Evolutionary conservation across 768 basidiomycete genomes (phyloP).

Genomic region (Leccinellum luteum): DNA sequence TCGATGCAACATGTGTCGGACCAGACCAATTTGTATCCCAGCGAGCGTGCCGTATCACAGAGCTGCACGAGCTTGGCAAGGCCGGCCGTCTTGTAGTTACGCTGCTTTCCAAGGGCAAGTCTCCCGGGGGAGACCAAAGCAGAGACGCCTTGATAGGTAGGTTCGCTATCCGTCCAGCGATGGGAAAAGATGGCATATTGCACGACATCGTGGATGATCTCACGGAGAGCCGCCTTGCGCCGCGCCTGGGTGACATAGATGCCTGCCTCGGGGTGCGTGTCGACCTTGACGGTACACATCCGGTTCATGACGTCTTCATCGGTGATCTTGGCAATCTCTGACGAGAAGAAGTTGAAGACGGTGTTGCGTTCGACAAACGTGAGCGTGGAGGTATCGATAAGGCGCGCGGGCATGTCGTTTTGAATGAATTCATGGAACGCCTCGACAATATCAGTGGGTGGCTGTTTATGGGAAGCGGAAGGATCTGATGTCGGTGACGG

Average conservation of each 20-base stretch:
- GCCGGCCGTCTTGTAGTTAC: slow-evolving; percentile 1
- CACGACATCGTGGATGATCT: slow-evolving; percentile 18
- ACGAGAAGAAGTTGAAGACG: slow-evolving; percentile 17
- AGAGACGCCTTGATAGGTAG: slow-evolving; percentile 20
- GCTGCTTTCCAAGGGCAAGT: background rate
- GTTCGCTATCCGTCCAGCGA: slow-evolving; percentile 22
- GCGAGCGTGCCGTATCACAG: slow-evolving; percentile 18
- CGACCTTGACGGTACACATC: background rate
- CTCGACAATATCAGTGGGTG: background rate
- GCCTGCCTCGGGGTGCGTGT: slow-evolving; percentile 10
- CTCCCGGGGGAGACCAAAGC: background rate
- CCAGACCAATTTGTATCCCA: slow-evolving; percentile 25
- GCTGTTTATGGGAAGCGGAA: background rate
- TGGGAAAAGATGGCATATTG: slow-evolving; percentile 28
- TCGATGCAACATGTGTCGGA: slow-evolving; percentile 34
- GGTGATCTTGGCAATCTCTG: slow-evolving; percentile 16
- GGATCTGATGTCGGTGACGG: background rate
- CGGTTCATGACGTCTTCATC: slow-evolving; percentile 13
- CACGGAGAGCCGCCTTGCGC: slow-evolving; percentile 13
- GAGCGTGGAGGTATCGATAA: slow-evolving; percentile 23
- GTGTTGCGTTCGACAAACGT: slow-evolving; percentile 22
- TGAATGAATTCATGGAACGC: slow-evolving; percentile 21
- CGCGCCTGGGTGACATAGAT: slow-evolving; percentile 8
- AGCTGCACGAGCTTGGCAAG: slow-evolving; percentile 18
- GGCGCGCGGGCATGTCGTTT: slow-evolving; percentile 26